Evolutionary conservation across 169 alveolate species (phyloP), one percentile per base, ranked within the genome.

Genomic region (Plasmodium malariae): DNA sequence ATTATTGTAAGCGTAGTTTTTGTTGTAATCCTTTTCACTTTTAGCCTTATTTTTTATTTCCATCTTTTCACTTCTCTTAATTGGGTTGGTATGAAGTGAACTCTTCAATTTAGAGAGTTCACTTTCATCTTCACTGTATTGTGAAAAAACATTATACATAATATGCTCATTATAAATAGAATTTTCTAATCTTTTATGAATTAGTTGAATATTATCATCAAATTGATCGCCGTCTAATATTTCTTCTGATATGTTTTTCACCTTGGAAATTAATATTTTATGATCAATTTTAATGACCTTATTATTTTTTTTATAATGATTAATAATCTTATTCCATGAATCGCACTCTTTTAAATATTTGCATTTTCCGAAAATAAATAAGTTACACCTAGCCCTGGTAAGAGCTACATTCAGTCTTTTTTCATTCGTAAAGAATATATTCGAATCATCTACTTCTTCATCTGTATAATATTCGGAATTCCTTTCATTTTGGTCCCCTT

Each of bases 331-430:
- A 69, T 49, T 36, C 92, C 92, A 86, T 11, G 70, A 37, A 26
- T 86, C 92, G 62, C 92, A 86, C 11, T 70, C 36, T 55, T 69
- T 71, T 48, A 86, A 70, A 72, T 70, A 86, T 3, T 24, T 40
- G 7, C 92, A 34, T 11, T 86, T 86, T 2, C 92, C 99, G n/a
- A 97, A 96, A 24, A 98, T 93, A 95, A 97, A 94, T 43, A 98
- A 90, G 26, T 97, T 97, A 62, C 93, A 88, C 65, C 95, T 92
- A 12, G 99, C 99, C 68, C 99, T 94, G 14, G 99, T 97, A 34
- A 98, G 74, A 9, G 99, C 98, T 49, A 98, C 99, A 89, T 98
- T 98, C 92, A 98, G 88, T 87, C 99, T 96, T 76, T 99, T 97
- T 19, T 91, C 55, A 74, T 96, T 98, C 2, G 97, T 95, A 32